A percentile compares a stretch with the other conserved stretches of the same genome.
Evolutionary conservation across 306 rosid genomes (phyloP).

Genomic region (Pterocarpus santalinus): DNA sequence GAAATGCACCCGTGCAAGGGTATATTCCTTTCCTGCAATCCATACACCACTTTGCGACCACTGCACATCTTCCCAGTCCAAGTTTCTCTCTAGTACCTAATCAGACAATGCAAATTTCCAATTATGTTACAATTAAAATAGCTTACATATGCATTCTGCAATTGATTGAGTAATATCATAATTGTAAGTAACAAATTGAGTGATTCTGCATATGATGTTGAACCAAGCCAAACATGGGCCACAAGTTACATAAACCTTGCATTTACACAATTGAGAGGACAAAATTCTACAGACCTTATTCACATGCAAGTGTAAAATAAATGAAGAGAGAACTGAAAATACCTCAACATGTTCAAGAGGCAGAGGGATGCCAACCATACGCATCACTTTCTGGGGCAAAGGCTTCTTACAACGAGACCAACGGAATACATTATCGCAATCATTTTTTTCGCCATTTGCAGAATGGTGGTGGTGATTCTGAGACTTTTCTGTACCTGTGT

Average conservation of each 20-base stretch:
- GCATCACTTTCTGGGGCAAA: slow-evolving; percentile 90
- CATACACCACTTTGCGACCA: slow-evolving; percentile 99
- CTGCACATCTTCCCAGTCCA: slow-evolving; percentile 96
- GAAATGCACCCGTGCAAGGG: slow-evolving; percentile 93
- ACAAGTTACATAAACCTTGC: neutral
- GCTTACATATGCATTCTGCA: neutral
- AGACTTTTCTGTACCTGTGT: slow-evolving; percentile 65
- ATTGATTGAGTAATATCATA: neutral
- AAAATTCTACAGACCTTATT: neutral
- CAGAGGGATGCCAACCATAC: slow-evolving; percentile 82
- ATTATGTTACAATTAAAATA: slow-evolving; percentile 2
- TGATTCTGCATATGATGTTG: slow-evolving; percentile 7
- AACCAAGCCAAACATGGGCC: slow-evolving; percentile 8
- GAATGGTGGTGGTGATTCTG: slow-evolving; percentile 71
- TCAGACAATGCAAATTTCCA: slow-evolving; percentile 12
- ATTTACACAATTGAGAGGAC: neutral
- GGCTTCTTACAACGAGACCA: slow-evolving; percentile 96
- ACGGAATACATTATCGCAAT: slow-evolving; percentile 70
- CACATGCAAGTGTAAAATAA: slow-evolving; percentile 21
- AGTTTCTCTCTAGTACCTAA: slow-evolving; percentile 87
- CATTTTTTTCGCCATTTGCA: slow-evolving; percentile 74
- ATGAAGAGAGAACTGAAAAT: slow-evolving; percentile 28
- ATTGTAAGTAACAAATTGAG: neutral
- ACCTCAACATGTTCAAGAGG: slow-evolving; percentile 93
- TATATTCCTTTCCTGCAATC: slow-evolving; percentile 89